Conservation (phyloP, 352 stramenopile species). For the Phytophthora fragariaefolia region DNA sequence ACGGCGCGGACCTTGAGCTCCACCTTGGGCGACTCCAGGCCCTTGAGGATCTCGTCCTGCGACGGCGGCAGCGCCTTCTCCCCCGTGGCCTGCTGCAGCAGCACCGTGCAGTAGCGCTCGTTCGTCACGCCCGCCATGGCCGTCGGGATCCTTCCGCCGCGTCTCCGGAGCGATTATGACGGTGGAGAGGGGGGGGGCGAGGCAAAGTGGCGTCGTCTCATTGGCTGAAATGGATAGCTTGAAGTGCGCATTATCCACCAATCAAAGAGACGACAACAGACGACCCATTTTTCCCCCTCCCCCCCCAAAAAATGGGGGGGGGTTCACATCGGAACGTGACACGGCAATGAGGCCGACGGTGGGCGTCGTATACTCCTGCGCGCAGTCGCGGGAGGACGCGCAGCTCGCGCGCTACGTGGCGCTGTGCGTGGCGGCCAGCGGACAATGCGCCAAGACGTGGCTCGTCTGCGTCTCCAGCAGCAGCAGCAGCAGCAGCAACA, state of each 20-base stretch:
- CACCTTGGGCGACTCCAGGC: slow-evolving; percentile 95
- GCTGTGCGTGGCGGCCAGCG: slow-evolving; percentile 58
- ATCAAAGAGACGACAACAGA: too few species aligned
- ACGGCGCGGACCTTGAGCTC: slow-evolving; percentile 98
- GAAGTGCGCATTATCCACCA: slow-evolving; percentile 14
- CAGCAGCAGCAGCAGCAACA: neutral
- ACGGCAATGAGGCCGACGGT: slow-evolving; percentile 41
- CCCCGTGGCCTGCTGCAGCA: slow-evolving; percentile 67
- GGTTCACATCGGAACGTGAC: too few species aligned
- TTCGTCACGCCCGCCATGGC: slow-evolving; percentile 76
- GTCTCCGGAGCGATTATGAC: neutral
- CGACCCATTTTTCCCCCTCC: too few species aligned
- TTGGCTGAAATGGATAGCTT: slow-evolving; percentile 31
- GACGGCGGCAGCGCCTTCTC: slow-evolving; percentile 75
- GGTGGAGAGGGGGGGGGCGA: slow-evolving; percentile 11
- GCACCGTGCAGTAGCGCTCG: slow-evolving; percentile 88
- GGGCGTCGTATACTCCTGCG: slow-evolving; percentile 69
- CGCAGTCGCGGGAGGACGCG: slow-evolving; percentile 58
- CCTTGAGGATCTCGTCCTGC: slow-evolving; percentile 98
- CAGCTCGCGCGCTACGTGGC: slow-evolving; percentile 69
- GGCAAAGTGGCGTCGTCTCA: slow-evolving; percentile 16
- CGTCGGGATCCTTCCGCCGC: slow-evolving; percentile 36
- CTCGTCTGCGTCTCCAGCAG: slow-evolving; percentile 43
- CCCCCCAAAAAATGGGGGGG: too few species aligned
- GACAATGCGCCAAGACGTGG: slow-evolving; percentile 53